Percentiles rank a stretch among this genome's conserved stretches.
Conservation (phyloP, 164 flowering plant genomes). For the Saururus chinensis region DNA sequence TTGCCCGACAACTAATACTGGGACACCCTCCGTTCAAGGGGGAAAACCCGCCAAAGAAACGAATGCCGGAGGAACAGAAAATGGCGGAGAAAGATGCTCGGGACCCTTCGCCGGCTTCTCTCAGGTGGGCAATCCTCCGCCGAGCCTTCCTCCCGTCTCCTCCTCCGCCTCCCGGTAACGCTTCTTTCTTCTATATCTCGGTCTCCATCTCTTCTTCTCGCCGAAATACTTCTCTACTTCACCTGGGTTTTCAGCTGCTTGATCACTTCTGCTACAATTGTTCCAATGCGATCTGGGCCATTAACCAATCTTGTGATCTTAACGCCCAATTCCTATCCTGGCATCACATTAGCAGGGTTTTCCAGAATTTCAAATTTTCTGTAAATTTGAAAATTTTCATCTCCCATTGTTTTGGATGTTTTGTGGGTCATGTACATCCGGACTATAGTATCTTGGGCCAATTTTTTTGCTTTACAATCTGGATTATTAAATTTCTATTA, state of each 20-base stretch:
- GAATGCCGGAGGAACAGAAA: background rate
- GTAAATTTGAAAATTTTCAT: no score
- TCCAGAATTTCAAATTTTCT: no score
- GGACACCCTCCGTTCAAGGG: no score
- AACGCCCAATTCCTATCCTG: no score
- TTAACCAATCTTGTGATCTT: background rate
- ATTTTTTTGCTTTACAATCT: background rate
- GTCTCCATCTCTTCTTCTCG: background rate
- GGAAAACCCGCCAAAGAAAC: background rate
- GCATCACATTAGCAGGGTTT: no score
- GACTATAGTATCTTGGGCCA: background rate
- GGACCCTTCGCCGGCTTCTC: conserved; percentile 30
- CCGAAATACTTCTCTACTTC: background rate
- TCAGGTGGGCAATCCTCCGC: conserved; percentile 76
- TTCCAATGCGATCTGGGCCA: background rate
- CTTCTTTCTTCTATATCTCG: no score
- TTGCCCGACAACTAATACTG: no score
- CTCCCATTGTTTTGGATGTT: background rate
- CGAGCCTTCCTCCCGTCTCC: conserved; percentile 24
- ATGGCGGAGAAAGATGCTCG: background rate
- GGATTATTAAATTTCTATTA: background rate
- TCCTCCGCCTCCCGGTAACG: background rate
- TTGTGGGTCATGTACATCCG: background rate
- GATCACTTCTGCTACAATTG: background rate
- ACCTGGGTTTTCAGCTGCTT: background rate